Percentiles rank a stretch among this genome's conserved stretches.
phyloP scores from a whole-genome alignment of 2,329 filamentous ascomycete species.

The Talaromyces rugulosus region DNA sequence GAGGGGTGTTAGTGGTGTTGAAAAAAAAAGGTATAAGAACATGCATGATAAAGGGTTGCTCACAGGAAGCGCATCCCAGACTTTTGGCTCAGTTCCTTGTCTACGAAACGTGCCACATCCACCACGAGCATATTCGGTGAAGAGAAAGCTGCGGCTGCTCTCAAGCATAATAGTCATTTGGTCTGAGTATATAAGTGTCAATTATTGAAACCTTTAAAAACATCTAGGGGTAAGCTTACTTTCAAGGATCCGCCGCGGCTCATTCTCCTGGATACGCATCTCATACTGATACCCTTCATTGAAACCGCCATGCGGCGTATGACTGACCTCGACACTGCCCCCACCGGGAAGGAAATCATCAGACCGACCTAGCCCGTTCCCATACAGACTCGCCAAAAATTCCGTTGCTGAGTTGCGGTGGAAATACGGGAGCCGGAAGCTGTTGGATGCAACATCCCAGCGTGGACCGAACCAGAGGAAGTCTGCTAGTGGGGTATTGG shows the following conservation, averaged over 20 bases:
- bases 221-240: slow-evolving; percentile 17
- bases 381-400: slow-evolving; percentile 40
- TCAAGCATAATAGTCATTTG: slow-evolving; percentile 31
- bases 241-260: slow-evolving; percentile 41
- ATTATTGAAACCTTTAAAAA: not conserved
- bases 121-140: slow-evolving; percentile 24
- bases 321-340: slow-evolving; percentile 23
- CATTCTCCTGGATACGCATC: slow-evolving; percentile 41
- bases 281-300: slow-evolving; percentile 44
- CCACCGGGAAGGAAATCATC: slow-evolving; percentile 26
- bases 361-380: slow-evolving; percentile 23
- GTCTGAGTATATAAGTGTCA: slow-evolving; percentile 13
- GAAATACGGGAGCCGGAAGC: slow-evolving; percentile 69
- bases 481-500: slow-evolving; percentile 59
- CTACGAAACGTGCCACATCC: slow-evolving; percentile 24
- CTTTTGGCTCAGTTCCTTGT: slow-evolving; percentile 24
- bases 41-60: not conserved
- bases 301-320: slow-evolving; percentile 31
- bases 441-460: slow-evolving; percentile 66
- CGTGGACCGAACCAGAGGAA: slow-evolving; percentile 70
- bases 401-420: slow-evolving; percentile 66
- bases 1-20: not conserved
- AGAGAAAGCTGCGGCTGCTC: slow-evolving; percentile 24
- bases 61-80: slow-evolving; percentile 25
- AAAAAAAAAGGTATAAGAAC: not conserved